These are phyloP conservation scores for Corymbia maculata DNA, from an alignment of 345 rosid species.

Conservation along the genomic window DNA sequence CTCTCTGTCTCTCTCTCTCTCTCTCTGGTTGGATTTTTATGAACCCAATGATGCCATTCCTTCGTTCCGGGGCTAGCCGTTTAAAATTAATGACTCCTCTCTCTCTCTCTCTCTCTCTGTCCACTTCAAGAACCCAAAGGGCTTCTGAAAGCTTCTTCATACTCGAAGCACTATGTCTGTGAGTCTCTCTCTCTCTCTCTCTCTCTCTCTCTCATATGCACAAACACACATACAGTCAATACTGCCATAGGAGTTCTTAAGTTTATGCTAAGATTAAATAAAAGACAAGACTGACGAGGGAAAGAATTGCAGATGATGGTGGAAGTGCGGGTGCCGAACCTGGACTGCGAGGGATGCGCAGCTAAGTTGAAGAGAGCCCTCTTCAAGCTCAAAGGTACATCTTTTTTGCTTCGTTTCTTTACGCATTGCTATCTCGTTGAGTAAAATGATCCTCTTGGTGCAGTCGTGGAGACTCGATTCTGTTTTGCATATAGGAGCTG, in stretches of 20 bases:
- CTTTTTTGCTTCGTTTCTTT: neutral
- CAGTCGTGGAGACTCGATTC: neutral
- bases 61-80: neutral
- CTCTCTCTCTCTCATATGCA: neutral
- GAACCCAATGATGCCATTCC: neutral
- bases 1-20: neutral
- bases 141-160: neutral
- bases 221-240: neutral
- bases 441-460: neutral
- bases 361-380: conserved; percentile 78
- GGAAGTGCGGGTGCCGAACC: conserved; percentile 84
- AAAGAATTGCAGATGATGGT: conserved; percentile 36
- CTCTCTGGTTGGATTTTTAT: neutral
- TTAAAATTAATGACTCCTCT: neutral
- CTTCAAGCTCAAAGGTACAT: conserved; percentile 75
- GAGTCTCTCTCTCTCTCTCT: neutral
- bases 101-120: neutral
- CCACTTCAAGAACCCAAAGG: neutral
- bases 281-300: neutral
- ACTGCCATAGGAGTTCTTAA: neutral
- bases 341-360: conserved; percentile 93
- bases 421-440: neutral
- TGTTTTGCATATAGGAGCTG: neutral
- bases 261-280: neutral
- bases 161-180: neutral